A percentile compares a stretch with the other conserved stretches of the same genome.
Conservation (phyloP, 768 basidiomycete species). For the Kwoniella botswanensis region DNA sequence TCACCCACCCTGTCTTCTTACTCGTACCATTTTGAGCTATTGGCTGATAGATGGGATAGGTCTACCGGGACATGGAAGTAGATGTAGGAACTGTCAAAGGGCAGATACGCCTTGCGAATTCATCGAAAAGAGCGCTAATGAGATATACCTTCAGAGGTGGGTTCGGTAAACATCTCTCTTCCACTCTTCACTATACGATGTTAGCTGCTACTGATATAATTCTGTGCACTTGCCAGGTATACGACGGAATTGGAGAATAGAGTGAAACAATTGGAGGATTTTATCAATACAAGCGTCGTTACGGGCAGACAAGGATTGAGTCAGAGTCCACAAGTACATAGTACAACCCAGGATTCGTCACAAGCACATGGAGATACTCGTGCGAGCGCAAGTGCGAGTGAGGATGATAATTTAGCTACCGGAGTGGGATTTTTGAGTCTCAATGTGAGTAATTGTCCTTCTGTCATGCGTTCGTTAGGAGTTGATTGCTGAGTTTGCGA, state of each 20-base stretch:
- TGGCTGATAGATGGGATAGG: neutral
- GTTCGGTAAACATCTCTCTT: neutral
- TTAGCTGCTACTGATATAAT: no score
- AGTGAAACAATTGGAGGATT: neutral
- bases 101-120: slow-evolving; percentile 7
- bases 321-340: neutral
- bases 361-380: neutral
- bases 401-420: slow-evolving; percentile 1
- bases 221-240: neutral
- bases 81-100: slow-evolving; percentile 17
- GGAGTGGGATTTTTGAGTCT: slow-evolving; percentile 10
- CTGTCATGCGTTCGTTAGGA: neutral
- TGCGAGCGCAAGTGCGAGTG: neutral
- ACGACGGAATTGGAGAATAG: neutral
- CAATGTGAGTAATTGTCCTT: neutral
- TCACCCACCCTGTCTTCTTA: no score
- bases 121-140: slow-evolving; percentile 8
- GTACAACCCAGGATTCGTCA: neutral
- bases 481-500: neutral
- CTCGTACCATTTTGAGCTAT: no score
- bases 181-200: no score
- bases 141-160: slow-evolving; percentile 9
- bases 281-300: neutral
- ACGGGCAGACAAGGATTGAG: neutral
- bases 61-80: slow-evolving; percentile 10